Evolutionary conservation across 306 rosid genomes (phyloP).

Genomic region (Cyclanthera cordifolia): DNA sequence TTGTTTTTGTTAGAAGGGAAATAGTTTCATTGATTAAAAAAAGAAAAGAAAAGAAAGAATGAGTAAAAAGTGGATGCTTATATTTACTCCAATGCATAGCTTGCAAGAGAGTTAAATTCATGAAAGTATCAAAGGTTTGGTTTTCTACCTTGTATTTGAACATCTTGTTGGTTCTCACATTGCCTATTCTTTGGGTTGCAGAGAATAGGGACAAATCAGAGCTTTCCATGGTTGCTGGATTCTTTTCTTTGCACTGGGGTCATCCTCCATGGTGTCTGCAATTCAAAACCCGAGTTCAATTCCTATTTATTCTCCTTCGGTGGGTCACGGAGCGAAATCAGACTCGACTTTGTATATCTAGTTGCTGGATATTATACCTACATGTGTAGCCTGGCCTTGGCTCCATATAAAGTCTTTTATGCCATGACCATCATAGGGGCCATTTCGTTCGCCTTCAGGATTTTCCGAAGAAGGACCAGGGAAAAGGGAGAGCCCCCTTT

Average conservation of each 20-base stretch:
- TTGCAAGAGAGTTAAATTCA: too few species aligned
- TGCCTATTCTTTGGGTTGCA: constrained; percentile 23
- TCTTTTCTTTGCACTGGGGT: constrained; percentile 60
- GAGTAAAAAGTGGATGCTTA: too few species aligned
- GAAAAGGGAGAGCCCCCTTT: constrained; percentile 43
- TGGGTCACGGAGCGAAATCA: constrained; percentile 34
- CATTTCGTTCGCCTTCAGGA: constrained; percentile 42
- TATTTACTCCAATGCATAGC: too few species aligned
- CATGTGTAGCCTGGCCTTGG: constrained; percentile 59
- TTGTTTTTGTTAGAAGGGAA: not conserved
- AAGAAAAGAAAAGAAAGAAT: too few species aligned
- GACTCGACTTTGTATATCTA: constrained; percentile 48
- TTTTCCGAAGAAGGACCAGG: constrained; percentile 31
- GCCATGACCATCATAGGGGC: constrained; percentile 58
- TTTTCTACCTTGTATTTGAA: too few species aligned
- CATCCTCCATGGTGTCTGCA: constrained; percentile 79
- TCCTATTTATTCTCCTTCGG: constrained; percentile 42
- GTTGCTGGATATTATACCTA: constrained; percentile 67
- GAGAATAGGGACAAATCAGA: constrained; percentile 68
- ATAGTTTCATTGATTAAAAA: too few species aligned
- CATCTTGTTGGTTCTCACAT: constrained; percentile 1
- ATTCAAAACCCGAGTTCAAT: constrained; percentile 56
- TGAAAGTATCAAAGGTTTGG: too few species aligned
- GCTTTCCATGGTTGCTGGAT: constrained; percentile 78
- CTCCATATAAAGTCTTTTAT: constrained; percentile 57